These are phyloP conservation scores for Combretum micranthum DNA, from an alignment of 345 rosid genomes.

Conservation along the genomic window DNA sequence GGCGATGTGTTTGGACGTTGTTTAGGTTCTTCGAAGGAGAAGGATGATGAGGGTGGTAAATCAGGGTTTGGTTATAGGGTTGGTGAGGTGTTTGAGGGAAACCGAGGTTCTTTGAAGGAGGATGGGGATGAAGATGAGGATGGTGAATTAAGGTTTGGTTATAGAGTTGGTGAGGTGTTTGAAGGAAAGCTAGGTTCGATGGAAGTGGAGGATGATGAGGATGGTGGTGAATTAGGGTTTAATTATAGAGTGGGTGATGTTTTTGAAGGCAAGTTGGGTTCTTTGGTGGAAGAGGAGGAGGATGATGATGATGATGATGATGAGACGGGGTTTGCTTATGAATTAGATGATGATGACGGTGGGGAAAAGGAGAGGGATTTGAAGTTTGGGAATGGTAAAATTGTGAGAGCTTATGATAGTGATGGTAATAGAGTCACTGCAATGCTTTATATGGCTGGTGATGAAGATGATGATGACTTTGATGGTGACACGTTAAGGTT, in stretches of 20 bases:
- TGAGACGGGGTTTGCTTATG: slow-evolving; percentile 3
- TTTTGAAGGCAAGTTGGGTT: slow-evolving; percentile 34
- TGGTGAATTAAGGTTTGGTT: slow-evolving; percentile 2
- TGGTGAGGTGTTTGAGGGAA: slow-evolving; percentile 41
- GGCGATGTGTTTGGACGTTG: slow-evolving; percentile 3
- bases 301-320: slow-evolving; percentile 2
- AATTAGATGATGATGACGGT: slow-evolving; percentile 15
- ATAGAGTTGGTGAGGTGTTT: slow-evolving; percentile 12
- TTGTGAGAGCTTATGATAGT: slow-evolving; percentile 16
- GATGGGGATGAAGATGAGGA: background rate
- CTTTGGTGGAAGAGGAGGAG: slow-evolving; percentile 27
- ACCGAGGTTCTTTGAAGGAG: slow-evolving; percentile 18
- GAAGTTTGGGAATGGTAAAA: slow-evolving; percentile 22
- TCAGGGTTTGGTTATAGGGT: slow-evolving; percentile 25
- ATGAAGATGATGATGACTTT: slow-evolving; percentile 4
- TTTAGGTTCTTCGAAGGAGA: too few species aligned
- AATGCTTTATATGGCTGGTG: slow-evolving; percentile 12
- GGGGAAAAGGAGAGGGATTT: slow-evolving; percentile 28
- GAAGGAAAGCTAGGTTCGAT: too few species aligned
- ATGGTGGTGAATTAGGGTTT: slow-evolving; percentile 8
- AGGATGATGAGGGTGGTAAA: too few species aligned
- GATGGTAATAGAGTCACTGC: slow-evolving; percentile 13
- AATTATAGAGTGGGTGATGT: slow-evolving; percentile 34
- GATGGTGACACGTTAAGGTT: background rate
- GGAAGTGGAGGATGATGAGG: too few species aligned